phyloP scores from a whole-genome alignment of 139 green algal species.

The Chlamydomonas asymmetrica region DNA sequence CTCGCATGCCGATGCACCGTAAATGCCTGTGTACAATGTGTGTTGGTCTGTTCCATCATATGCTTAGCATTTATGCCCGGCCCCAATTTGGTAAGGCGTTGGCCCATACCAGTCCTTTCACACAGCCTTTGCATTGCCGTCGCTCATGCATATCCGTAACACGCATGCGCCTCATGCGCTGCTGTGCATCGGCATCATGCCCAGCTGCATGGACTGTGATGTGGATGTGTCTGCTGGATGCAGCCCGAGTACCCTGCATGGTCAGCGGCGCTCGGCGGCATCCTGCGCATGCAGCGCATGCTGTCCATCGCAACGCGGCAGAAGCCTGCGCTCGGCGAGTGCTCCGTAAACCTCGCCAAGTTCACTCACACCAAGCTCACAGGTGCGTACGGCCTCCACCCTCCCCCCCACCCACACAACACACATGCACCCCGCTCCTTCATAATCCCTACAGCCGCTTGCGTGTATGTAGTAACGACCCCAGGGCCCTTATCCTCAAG shows the following conservation, averaged over 20 bases:
- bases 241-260: slow-evolving; percentile 47
- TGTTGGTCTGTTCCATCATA: background rate
- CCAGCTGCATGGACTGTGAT: background rate
- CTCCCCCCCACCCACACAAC: too few relatives aligned
- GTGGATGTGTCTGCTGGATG: background rate
- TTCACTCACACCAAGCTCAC: background rate
- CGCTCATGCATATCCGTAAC: background rate
- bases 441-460: too few relatives aligned
- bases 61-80: background rate
- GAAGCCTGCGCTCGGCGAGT: background rate
- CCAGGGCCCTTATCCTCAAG: too few relatives aligned
- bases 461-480: too few relatives aligned
- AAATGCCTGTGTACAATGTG: background rate
- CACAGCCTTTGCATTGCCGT: background rate
- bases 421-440: too few relatives aligned
- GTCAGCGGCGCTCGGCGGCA: slow-evolving; percentile 29
- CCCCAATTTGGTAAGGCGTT: background rate
- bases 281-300: slow-evolving; percentile 34
- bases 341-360: background rate
- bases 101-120: background rate
- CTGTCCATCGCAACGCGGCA: slow-evolving; percentile 14
- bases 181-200: background rate
- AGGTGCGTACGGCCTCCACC: too few relatives aligned
- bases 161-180: background rate
- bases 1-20: too few relatives aligned